Evolutionary conservation across 2,329 filamentous ascomycete species (phyloP).

Genomic region (Orbilia quercus): DNA sequence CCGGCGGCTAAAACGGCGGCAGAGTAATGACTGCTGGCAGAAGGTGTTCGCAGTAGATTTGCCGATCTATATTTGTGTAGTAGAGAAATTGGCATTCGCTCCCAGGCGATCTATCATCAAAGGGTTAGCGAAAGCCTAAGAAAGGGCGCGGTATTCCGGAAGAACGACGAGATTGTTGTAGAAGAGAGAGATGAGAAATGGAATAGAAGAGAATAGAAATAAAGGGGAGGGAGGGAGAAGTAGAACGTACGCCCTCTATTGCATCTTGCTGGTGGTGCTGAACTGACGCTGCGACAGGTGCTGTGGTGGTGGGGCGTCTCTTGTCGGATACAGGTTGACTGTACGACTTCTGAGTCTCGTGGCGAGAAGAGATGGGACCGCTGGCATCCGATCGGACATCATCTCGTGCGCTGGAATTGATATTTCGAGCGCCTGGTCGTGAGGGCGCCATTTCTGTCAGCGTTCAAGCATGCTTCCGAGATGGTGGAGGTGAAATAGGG

Average conservation of each 20-base stretch:
- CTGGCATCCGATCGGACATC: constrained; percentile 27
- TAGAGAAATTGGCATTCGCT: constrained; percentile 66
- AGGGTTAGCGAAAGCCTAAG: not conserved
- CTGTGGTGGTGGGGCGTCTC: constrained; percentile 13
- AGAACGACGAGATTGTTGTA: too few relatives aligned
- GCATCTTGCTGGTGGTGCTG: constrained; percentile 9
- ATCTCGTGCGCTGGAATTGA: constrained; percentile 1
- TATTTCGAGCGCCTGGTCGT: constrained; percentile 16
- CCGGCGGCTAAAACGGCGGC: constrained; percentile 70
- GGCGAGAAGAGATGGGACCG: constrained; percentile 20
- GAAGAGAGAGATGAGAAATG: too few relatives aligned
- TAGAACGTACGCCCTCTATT: constrained; percentile 26
- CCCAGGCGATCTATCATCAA: constrained; percentile 62
- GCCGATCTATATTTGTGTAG: constrained; percentile 81
- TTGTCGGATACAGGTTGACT: constrained; percentile 13
- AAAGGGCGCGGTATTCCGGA: not conserved
- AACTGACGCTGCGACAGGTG: not conserved
- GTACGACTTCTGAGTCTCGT: constrained; percentile 16
- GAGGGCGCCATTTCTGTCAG: constrained; percentile 34
- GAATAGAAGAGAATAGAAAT: too few relatives aligned
- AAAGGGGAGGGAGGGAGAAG: too few relatives aligned
- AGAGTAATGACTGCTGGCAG: constrained; percentile 74
- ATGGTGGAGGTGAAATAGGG: not conserved
- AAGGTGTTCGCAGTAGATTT: constrained; percentile 76
- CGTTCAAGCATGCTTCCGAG: not conserved